Conservation (phyloP, 495 filamentous ascomycete genomes). For the Thermothielavioides terrestris region DNA sequence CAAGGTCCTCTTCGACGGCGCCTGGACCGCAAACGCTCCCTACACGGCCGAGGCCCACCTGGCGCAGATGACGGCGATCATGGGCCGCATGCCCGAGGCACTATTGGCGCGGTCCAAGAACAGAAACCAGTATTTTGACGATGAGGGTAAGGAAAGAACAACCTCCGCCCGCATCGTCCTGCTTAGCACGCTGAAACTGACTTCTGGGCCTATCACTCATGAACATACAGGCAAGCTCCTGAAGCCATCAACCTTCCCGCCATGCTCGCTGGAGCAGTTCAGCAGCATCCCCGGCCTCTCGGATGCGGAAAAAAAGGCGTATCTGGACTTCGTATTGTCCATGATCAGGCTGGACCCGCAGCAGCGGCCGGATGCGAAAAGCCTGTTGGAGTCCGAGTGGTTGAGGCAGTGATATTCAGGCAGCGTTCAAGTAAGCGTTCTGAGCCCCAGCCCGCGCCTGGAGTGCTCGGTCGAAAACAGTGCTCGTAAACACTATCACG, state of each 20-base stretch:
- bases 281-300: background rate
- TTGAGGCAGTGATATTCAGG: too few species aligned
- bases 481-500: too few species aligned
- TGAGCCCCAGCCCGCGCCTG: too few species aligned
- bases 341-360: too few species aligned
- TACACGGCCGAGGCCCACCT: slow-evolving; percentile 5
- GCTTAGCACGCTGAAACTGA: background rate
- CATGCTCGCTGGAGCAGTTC: background rate
- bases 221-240: background rate
- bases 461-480: too few species aligned
- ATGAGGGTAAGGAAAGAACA: background rate
- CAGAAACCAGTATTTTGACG: background rate
- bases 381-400: too few species aligned
- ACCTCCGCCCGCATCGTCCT: too few species aligned
- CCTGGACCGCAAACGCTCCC: background rate
- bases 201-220: background rate
- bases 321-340: too few species aligned
- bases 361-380: too few species aligned
- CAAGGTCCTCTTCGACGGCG: slow-evolving; percentile 9
- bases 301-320: background rate
- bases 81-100: background rate
- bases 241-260: background rate
- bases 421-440: too few species aligned
- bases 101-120: background rate
- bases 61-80: background rate